Evolutionary conservation across 129 eudicot species (phyloP).

Genomic region (Smallanthus sonchifolius): DNA sequence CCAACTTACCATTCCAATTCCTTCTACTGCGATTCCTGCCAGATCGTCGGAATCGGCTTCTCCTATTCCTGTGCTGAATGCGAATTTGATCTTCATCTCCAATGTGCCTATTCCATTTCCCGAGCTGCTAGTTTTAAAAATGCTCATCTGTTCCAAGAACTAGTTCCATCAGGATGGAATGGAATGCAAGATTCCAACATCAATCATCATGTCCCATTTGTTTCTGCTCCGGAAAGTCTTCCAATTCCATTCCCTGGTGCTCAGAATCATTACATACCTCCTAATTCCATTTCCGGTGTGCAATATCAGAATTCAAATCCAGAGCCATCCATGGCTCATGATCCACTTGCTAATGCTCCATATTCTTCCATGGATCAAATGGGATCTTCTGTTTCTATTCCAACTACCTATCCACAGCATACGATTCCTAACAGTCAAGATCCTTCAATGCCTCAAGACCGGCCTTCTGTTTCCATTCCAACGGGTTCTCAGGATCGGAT

Average conservation of each 20-base stretch:
- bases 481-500: neutral
- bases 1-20: slow-evolving; percentile 68
- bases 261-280: neutral
- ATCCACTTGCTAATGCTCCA: too few relatives aligned
- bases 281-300: neutral
- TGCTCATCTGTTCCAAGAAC: slow-evolving; percentile 26
- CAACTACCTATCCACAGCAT: neutral
- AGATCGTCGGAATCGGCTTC: slow-evolving; percentile 54
- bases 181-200: too few relatives aligned
- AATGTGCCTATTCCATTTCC: slow-evolving; percentile 42
- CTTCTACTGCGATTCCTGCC: slow-evolving; percentile 55
- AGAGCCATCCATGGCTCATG: slow-evolving; percentile 10
- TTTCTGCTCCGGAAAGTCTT: slow-evolving; percentile 12
- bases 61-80: slow-evolving; percentile 61
- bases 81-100: slow-evolving; percentile 69
- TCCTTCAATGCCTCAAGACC: slow-evolving; percentile 3
- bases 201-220: neutral
- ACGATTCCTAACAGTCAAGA: neutral
- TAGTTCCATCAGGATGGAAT: slow-evolving; percentile 25
- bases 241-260: neutral
- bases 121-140: slow-evolving; percentile 31
- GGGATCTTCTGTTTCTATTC: slow-evolving; percentile 14
- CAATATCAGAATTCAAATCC: slow-evolving; percentile 1
- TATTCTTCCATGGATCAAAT: neutral
- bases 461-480: slow-evolving; percentile 10